Percentiles rank a stretch among this genome's conserved stretches.
These are phyloP conservation scores for Wickerhamiella nectarea DNA, from an alignment of 805 yeast genomes.

Conservation along the genomic window DNA sequence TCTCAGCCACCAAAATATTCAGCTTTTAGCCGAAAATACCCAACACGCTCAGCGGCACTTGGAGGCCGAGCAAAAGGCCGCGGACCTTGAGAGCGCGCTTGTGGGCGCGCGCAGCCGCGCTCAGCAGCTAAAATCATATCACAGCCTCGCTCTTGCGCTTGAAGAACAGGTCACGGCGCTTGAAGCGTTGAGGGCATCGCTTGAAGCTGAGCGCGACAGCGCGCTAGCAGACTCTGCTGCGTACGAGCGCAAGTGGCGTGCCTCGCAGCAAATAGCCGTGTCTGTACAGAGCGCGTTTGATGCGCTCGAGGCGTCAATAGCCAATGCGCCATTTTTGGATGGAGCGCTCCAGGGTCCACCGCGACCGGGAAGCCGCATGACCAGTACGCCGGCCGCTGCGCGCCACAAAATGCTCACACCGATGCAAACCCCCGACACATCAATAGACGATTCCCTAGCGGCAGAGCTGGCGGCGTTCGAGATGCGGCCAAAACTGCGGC, in stretches of 20 bases:
- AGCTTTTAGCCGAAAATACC: not conserved
- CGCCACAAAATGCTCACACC: no score
- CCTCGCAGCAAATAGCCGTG: not conserved
- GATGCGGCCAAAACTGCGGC: not conserved
- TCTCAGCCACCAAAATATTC: not conserved
- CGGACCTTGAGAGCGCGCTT: conserved; percentile 4
- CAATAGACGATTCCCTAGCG: not conserved
- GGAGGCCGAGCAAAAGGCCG: not conserved
- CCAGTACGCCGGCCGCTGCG: not conserved
- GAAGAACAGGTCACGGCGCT: conserved; percentile 9
- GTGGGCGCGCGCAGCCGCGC: conserved; percentile 5
- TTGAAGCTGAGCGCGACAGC: conserved; percentile 6
- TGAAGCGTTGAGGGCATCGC: conserved; percentile 4
- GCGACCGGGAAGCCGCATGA: not conserved
- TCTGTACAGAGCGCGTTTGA: conserved; percentile 4
- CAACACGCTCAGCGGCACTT: not conserved
- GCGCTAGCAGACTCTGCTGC: conserved; percentile 5
- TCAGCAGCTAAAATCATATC: conserved; percentile 1
- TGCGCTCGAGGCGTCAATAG: conserved; percentile 3
- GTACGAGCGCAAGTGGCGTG: conserved; percentile 4
- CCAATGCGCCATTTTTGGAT: not conserved
- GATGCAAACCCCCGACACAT: not conserved
- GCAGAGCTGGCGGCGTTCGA: conserved; percentile 4
- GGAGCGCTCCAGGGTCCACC: not conserved
- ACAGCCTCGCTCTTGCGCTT: conserved; percentile 3